These are phyloP conservation scores for Cladophialophora carrionii DNA, from an alignment of 2,329 filamentous ascomycete genomes.

Conservation along the genomic window DNA sequence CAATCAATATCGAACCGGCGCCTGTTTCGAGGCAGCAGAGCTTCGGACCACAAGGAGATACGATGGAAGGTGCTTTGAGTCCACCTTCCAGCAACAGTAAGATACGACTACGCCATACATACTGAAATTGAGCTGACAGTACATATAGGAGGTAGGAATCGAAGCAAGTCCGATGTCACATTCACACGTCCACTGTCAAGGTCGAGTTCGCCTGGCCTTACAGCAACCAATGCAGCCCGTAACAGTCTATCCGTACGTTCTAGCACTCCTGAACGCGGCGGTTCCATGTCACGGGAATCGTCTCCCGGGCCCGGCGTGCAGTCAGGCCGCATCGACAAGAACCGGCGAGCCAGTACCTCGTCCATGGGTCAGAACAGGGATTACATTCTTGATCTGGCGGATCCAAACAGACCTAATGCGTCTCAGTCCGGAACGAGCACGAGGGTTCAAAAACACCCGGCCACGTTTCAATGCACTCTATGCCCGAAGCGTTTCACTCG, in stretches of 20 bases:
- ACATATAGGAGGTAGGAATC: constrained; percentile 55
- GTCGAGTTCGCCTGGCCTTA: constrained; percentile 37
- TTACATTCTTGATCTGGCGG: constrained; percentile 87
- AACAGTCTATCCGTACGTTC: constrained; percentile 46
- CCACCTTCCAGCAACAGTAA: constrained; percentile 60
- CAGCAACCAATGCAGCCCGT: constrained; percentile 35
- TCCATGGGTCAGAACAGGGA: constrained; percentile 62
- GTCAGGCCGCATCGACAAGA: constrained; percentile 43
- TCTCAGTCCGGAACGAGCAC: constrained; percentile 63
- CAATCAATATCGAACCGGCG: constrained; percentile 92
- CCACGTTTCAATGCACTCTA: constrained; percentile 90
- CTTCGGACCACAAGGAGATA: constrained; percentile 68
- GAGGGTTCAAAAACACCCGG: constrained; percentile 94
- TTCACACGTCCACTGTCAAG: constrained; percentile 42
- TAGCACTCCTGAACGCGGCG: constrained; percentile 48
- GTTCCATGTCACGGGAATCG: constrained; percentile 47
- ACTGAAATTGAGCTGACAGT: constrained; percentile 33
- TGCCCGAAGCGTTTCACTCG: constrained; percentile 96
- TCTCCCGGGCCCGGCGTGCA: constrained; percentile 44
- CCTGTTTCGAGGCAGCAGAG: constrained; percentile 64
- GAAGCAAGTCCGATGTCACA: constrained; percentile 62
- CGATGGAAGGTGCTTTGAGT: constrained; percentile 75
- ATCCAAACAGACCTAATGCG: constrained; percentile 77
- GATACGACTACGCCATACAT: neutral
- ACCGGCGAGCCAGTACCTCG: constrained; percentile 51